These are phyloP conservation scores for Coelastrella sp. DNA, from an alignment of 139 green algal species.

Conservation along the genomic window DNA sequence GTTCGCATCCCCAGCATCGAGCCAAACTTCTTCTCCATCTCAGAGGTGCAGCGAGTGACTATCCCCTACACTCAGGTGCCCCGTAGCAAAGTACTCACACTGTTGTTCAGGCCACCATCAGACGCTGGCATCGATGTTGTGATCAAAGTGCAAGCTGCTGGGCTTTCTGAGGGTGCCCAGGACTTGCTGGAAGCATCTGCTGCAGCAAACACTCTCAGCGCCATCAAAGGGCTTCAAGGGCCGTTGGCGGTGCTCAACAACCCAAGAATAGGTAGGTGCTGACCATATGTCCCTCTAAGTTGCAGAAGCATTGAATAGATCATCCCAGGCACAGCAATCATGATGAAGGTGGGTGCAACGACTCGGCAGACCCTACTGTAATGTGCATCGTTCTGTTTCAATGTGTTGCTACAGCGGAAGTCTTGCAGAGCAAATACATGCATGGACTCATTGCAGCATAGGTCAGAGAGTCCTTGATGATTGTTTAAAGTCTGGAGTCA, in stretches of 20 bases:
- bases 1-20: neutral
- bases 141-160: neutral
- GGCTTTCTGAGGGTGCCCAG: too few relatives aligned
- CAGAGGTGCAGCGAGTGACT: neutral
- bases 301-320: too few relatives aligned
- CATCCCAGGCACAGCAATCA: too few relatives aligned
- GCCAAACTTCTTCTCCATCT: neutral
- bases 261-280: neutral
- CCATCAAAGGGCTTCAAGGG: too few relatives aligned
- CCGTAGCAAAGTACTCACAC: neutral
- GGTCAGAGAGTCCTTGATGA: too few relatives aligned
- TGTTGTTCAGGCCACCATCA: constrained; percentile 4
- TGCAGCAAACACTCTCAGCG: neutral
- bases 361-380: too few relatives aligned
- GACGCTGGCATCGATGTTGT: constrained; percentile 4
- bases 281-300: neutral
- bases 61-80: neutral
- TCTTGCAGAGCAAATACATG: too few relatives aligned
- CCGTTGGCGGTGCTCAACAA: neutral
- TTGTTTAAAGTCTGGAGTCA: too few relatives aligned
- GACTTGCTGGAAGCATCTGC: neutral
- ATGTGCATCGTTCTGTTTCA: too few relatives aligned
- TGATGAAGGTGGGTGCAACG: too few relatives aligned
- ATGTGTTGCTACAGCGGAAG: too few relatives aligned
- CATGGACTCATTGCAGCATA: too few relatives aligned